phyloP scores from a whole-genome alignment of 1,284 basidiomycete species.

The Pseudozyma sp. region DNA sequence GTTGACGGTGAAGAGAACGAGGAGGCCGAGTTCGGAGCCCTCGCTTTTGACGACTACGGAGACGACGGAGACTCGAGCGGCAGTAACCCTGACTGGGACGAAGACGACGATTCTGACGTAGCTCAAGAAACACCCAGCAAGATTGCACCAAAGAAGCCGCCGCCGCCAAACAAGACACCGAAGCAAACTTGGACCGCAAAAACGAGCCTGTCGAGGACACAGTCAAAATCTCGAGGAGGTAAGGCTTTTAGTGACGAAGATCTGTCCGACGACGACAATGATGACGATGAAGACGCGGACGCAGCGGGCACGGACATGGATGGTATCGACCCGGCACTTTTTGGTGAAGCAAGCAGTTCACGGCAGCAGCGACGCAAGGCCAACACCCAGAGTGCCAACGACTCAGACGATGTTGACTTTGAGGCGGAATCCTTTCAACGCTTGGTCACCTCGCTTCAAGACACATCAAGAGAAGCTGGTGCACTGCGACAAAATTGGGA shows the following conservation, averaged over 20 bases:
- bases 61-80: constrained; percentile 23
- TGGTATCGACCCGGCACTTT: constrained; percentile 19
- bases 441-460: constrained; percentile 52
- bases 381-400: background rate
- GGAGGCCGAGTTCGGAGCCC: constrained; percentile 33
- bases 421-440: constrained; percentile 54
- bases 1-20: constrained; percentile 35
- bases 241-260: constrained; percentile 9
- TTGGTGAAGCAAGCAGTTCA: background rate
- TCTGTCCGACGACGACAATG: constrained; percentile 11
- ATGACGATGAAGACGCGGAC: background rate
- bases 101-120: constrained; percentile 45
- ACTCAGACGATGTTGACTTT: constrained; percentile 34
- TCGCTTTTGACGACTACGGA: constrained; percentile 16
- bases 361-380: background rate
- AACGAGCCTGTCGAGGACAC: background rate
- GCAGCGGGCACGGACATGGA: constrained; percentile 9
- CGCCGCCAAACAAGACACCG: constrained; percentile 7
- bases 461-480: constrained; percentile 41
- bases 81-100: constrained; percentile 41
- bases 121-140: constrained; percentile 15
- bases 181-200: background rate
- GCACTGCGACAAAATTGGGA: constrained; percentile 53
- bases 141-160: constrained; percentile 8
- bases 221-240: background rate